phyloP scores from a whole-genome alignment of 2,329 filamentous ascomycete species.

The Akanthomyces dipterigenus region DNA sequence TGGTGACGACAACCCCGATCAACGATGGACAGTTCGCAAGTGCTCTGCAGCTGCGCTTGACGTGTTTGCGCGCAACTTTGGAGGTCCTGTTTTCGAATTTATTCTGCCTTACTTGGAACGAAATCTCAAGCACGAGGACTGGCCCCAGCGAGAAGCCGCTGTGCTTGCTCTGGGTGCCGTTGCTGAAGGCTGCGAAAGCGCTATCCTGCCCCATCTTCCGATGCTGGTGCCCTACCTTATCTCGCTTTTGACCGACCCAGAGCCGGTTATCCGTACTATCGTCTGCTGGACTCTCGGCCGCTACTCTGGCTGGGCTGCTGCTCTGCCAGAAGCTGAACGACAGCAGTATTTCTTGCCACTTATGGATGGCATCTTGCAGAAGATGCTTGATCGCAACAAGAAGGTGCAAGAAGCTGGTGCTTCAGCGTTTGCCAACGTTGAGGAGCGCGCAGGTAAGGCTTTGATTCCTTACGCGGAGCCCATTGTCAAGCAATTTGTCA shows the following conservation, averaged over 20 bases:
- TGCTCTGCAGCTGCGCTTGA: constrained; percentile 94
- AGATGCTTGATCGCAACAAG: constrained; percentile 97
- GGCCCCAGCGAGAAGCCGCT: constrained; percentile 88
- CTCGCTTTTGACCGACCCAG: constrained; percentile 71
- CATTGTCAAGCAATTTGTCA: constrained; percentile 86
- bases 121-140: constrained; percentile 81
- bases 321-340: constrained; percentile 62
- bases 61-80: constrained; percentile 87
- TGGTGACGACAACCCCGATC: constrained; percentile 77
- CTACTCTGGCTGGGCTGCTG: constrained; percentile 87
- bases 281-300: constrained; percentile 96
- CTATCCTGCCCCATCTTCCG: constrained; percentile 82
- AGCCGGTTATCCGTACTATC: constrained; percentile 91
- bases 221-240: constrained; percentile 88
- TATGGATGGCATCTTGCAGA: constrained; percentile 90
- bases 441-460: constrained; percentile 80
- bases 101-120: constrained; percentile 89
- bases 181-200: constrained; percentile 86
- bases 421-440: constrained; percentile 90
- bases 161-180: constrained; percentile 92
- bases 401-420: constrained; percentile 95
- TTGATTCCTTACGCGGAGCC: constrained; percentile 81
- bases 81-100: constrained; percentile 78
- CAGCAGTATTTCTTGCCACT: constrained; percentile 83
- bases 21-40: constrained; percentile 91